Conservation (phyloP, 805 yeast genomes). For the Kuraishia cidri region DNA sequence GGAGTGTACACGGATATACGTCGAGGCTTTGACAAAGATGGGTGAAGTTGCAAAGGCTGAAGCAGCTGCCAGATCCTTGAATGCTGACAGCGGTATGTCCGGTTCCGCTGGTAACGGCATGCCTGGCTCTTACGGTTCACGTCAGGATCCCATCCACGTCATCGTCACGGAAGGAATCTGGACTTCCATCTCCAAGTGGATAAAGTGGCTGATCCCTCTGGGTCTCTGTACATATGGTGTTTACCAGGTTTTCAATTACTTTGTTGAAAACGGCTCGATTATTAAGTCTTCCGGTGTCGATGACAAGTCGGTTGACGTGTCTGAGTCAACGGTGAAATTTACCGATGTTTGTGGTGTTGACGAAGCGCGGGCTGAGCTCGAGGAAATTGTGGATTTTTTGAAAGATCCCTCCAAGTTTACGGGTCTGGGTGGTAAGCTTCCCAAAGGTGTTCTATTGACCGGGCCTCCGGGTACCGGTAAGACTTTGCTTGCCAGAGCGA, state of each 20-base stretch:
- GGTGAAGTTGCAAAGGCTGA: conserved; percentile 79
- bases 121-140: conserved; percentile 37
- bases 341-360: conserved; percentile 96
- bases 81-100: conserved; percentile 18
- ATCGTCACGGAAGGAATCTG: conserved; percentile 79
- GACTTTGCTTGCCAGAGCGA: conserved; percentile 91
- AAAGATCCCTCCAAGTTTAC: conserved; percentile 96
- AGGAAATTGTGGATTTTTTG: conserved; percentile 95
- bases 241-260: conserved; percentile 66
- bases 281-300: conserved; percentile 64
- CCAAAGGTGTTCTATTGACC: conserved; percentile 92
- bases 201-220: conserved; percentile 79
- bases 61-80: conserved; percentile 41
- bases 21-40: conserved; percentile 69
- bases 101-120: conserved; percentile 10
- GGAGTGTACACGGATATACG: conserved; percentile 72
- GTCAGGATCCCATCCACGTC: conserved; percentile 88
- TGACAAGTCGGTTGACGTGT: conserved; percentile 76
- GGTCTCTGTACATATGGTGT: conserved; percentile 76
- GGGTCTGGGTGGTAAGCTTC: conserved; percentile 93
- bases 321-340: conserved; percentile 79
- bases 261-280: conserved; percentile 78
- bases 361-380: conserved; percentile 95
- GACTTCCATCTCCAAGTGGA: conserved; percentile 75
- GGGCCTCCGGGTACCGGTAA: conserved; percentile 99